Conservation (phyloP, 768 basidiomycete genomes). For the Lentinus tigrinus region DNA sequence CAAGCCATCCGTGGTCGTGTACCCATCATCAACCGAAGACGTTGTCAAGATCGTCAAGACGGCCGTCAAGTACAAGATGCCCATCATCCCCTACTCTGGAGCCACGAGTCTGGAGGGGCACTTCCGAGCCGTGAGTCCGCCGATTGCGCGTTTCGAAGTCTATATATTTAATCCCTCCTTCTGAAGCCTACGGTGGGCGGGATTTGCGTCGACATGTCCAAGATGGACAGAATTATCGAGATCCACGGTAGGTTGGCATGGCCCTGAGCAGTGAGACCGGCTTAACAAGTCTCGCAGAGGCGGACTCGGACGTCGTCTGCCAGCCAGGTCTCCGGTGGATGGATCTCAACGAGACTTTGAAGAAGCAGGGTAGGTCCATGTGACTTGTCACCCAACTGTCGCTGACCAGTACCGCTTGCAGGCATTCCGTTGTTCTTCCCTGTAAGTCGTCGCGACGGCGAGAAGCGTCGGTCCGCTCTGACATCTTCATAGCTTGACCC, state of each 20-base stretch:
- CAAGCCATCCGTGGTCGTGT: slow-evolving; percentile 60
- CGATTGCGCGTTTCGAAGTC: not conserved
- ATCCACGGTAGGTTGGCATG: slow-evolving; percentile 55
- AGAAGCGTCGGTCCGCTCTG: not conserved
- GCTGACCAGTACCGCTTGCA: slow-evolving; percentile 19
- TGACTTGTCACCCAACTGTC: not conserved
- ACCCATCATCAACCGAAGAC: slow-evolving; percentile 71
- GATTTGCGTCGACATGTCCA: slow-evolving; percentile 76
- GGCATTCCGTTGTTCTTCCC: slow-evolving; percentile 85
- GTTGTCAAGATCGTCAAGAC: slow-evolving; percentile 77
- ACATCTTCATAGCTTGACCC: slow-evolving; percentile 57
- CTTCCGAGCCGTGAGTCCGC: slow-evolving; percentile 49
- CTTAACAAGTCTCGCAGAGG: too few species aligned
- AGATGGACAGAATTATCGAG: slow-evolving; percentile 76
- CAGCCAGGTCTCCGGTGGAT: slow-evolving; percentile 75
- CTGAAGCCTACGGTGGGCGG: slow-evolving; percentile 42
- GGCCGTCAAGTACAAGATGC: slow-evolving; percentile 73
- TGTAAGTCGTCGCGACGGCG: slow-evolving; percentile 35
- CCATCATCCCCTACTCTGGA: slow-evolving; percentile 76
- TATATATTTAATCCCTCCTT: not conserved
- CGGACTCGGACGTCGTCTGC: slow-evolving; percentile 70
- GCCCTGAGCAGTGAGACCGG: too few species aligned
- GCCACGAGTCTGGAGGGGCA: slow-evolving; percentile 85
- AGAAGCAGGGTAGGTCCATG: slow-evolving; percentile 48
- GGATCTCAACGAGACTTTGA: slow-evolving; percentile 65